These are phyloP conservation scores for Fagus sylvatica DNA, from an alignment of 306 rosid species.

Conservation along the genomic window DNA sequence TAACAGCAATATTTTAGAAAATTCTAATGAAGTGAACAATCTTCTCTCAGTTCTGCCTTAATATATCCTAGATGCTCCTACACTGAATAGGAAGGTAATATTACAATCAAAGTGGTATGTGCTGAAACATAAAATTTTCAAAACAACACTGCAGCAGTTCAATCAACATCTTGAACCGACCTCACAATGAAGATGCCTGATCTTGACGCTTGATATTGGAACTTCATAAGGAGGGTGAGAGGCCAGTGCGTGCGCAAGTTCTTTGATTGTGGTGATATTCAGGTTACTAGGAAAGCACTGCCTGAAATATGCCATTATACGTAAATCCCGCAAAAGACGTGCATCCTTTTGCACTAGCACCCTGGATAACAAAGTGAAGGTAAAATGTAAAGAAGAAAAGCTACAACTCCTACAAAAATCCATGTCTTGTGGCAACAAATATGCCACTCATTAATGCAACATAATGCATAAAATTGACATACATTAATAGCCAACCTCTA, in stretches of 20 bases:
- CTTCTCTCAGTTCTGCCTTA: neutral
- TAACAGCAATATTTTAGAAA: neutral
- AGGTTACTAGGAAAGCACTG: constrained; percentile 65
- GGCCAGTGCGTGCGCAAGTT: constrained; percentile 79
- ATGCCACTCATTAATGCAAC: neutral
- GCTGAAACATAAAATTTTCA: neutral
- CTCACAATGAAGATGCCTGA: constrained; percentile 73
- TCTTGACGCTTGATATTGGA: constrained; percentile 76
- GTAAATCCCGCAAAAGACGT: constrained; percentile 56
- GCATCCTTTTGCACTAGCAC: constrained; percentile 74
- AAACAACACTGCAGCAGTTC: neutral
- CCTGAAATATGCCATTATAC: constrained; percentile 82
- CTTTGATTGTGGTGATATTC: constrained; percentile 71
- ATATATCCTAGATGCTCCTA: neutral
- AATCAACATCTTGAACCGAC: constrained; percentile 41
- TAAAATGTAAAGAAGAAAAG: constrained; percentile 3
- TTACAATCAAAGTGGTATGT: neutral
- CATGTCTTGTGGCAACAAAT: neutral
- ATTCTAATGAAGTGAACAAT: neutral
- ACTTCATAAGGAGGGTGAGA: constrained; percentile 84
- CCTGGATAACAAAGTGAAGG: constrained; percentile 39
- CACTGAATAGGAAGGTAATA: neutral
- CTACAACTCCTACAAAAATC: neutral
- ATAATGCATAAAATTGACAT: neutral
- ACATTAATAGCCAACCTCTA: neutral